These are phyloP conservation scores for Cryptosporidium bovis DNA, from an alignment of 169 alveolate genomes.

Conservation along the genomic window DNA sequence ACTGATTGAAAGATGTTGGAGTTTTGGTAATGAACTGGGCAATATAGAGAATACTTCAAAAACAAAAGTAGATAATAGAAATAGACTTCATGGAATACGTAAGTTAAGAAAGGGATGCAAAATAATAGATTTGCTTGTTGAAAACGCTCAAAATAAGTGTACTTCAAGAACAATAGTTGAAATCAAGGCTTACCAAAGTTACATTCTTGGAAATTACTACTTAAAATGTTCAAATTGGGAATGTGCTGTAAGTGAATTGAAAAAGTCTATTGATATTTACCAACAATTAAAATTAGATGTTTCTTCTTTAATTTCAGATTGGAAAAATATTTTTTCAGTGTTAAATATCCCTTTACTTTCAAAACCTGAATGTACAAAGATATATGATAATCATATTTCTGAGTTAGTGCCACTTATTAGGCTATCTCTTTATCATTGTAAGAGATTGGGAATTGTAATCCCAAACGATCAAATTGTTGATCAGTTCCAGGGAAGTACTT, in stretches of 20 bases:
- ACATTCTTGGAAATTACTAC: slow-evolving; percentile 31
- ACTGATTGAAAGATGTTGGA: slow-evolving; percentile 65
- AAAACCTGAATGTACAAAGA: slow-evolving; percentile 22
- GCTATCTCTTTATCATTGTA: slow-evolving; percentile 56
- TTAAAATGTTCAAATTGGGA: slow-evolving; percentile 59
- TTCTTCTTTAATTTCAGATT: slow-evolving; percentile 1
- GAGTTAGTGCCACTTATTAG: slow-evolving; percentile 59
- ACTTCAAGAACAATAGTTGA: slow-evolving; percentile 61
- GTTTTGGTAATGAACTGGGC: slow-evolving; percentile 30
- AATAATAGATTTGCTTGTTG: slow-evolving; percentile 1
- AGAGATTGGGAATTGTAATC: slow-evolving; percentile 27
- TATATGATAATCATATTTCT: slow-evolving; percentile 40
- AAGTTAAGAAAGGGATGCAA: slow-evolving; percentile 27
- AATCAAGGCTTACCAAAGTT: slow-evolving; percentile 42
- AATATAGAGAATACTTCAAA: not conserved
- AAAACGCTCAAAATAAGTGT: slow-evolving; percentile 24
- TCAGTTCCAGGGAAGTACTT: not conserved
- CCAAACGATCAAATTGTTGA: not conserved
- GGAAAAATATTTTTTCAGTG: not conserved
- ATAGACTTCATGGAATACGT: slow-evolving; percentile 26
- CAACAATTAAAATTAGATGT: slow-evolving; percentile 66
- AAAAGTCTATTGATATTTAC: slow-evolving; percentile 18
- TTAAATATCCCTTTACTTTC: slow-evolving; percentile 25
- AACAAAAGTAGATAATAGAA: slow-evolving; percentile 5
- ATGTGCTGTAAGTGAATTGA: slow-evolving; percentile 26